Percentiles rank a stretch among this genome's conserved stretches.
These are phyloP conservation scores for Plasmodium inui DNA, from an alignment of 169 alveolate species.

Conservation along the genomic window DNA sequence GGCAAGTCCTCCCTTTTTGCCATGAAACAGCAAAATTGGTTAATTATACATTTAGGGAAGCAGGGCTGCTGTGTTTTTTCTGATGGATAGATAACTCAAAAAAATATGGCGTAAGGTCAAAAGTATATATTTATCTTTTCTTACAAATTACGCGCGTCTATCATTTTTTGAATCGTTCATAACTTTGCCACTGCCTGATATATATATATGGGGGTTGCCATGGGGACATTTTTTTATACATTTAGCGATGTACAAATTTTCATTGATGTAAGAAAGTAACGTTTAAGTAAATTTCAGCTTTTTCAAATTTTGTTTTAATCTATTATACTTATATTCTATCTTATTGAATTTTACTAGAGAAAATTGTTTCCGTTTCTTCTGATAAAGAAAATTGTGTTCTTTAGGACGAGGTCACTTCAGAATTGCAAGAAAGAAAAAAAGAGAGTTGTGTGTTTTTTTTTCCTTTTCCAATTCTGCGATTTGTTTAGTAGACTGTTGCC, in stretches of 20 bases:
- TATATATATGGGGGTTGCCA: neutral
- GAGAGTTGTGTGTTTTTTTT: neutral
- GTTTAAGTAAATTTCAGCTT: neutral
- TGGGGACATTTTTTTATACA: neutral
- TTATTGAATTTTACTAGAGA: neutral
- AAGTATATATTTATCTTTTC: neutral
- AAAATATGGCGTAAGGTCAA: neutral
- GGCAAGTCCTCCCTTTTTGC: neutral
- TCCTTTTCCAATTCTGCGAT: neutral
- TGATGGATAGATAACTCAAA: neutral
- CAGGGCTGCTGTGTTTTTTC: neutral
- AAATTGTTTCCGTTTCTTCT: neutral
- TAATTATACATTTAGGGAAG: neutral
- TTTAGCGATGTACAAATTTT: neutral
- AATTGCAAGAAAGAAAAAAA: neutral
- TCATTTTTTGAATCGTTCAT: neutral
- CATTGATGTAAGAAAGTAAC: neutral
- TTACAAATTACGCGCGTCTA: neutral
- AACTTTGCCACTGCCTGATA: neutral
- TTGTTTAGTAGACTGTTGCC: neutral
- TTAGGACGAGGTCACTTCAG: neutral
- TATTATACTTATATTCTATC: too few relatives aligned
- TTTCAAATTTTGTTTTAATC: neutral
- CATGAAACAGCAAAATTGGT: neutral
- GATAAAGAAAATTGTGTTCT: neutral